These are phyloP conservation scores for Pyrenophora teres DNA, from an alignment of 2,329 filamentous ascomycete genomes.

Conservation along the genomic window DNA sequence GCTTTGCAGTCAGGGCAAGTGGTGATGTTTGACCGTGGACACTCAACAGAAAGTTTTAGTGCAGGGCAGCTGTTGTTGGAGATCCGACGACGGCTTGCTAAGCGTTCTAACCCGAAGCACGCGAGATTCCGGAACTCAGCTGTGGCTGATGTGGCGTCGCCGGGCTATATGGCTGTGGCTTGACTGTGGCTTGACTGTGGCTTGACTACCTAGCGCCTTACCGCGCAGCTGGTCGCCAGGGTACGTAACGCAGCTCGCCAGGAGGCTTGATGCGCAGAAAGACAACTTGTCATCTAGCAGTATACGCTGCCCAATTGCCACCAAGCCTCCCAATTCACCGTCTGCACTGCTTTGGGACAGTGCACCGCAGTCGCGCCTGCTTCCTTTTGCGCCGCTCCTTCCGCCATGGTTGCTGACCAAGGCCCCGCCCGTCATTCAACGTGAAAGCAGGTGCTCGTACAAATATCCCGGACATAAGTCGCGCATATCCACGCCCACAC, in stretches of 20 bases:
- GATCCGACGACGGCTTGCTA: conserved; percentile 18
- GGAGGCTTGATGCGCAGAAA: conserved; percentile 19
- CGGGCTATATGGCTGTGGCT: too few species aligned
- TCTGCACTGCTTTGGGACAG: conserved; percentile 10
- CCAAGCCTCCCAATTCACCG: neutral
- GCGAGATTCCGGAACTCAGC: conserved; percentile 10
- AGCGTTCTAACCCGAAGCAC: conserved; percentile 17
- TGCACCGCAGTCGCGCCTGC: conserved; percentile 8
- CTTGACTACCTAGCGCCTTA: conserved; percentile 6
- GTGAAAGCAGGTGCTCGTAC: conserved; percentile 8
- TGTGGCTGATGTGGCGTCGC: conserved; percentile 3
- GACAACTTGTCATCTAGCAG: conserved; percentile 31
- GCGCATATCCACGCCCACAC: conserved; percentile 22
- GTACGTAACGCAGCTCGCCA: conserved; percentile 25
- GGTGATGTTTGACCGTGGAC: conserved; percentile 29
- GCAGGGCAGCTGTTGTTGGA: conserved; percentile 24
- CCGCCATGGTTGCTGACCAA: conserved; percentile 33
- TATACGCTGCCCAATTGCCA: neutral
- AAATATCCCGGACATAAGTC: conserved; percentile 14
- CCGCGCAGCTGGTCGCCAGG: conserved; percentile 19
- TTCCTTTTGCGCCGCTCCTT: conserved; percentile 13
- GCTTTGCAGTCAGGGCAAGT: conserved; percentile 18
- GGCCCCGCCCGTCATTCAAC: conserved; percentile 27
- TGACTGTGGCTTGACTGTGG: neutral
- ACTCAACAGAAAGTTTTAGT: conserved; percentile 42